Conservation (phyloP, 1,284 basidiomycete genomes). For the Ustilago hordei region DNA sequence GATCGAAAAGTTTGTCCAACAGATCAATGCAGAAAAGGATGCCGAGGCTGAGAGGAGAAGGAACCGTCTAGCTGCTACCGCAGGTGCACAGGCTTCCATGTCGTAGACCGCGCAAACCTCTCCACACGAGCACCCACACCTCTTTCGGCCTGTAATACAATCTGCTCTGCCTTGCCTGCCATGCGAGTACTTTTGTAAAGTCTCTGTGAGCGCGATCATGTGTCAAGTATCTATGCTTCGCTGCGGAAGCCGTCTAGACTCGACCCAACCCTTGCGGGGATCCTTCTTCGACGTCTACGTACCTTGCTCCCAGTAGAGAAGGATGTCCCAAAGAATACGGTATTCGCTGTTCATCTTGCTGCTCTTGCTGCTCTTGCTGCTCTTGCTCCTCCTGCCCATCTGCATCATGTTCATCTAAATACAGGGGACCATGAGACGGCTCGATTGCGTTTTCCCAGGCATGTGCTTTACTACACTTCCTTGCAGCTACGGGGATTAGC, state of each 20-base stretch:
- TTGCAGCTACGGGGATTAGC: slow-evolving; percentile 80
- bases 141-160: neutral
- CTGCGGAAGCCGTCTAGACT: slow-evolving; percentile 39
- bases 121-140: neutral
- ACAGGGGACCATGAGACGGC: slow-evolving; percentile 26
- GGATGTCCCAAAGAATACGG: slow-evolving; percentile 21
- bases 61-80: slow-evolving; percentile 66
- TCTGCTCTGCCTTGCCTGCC: too few relatives aligned
- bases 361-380: slow-evolving; percentile 16
- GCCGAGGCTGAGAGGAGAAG: slow-evolving; percentile 67
- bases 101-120: slow-evolving; percentile 3
- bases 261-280: neutral
- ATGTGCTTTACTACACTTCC: slow-evolving; percentile 12
- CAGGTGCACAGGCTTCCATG: slow-evolving; percentile 65
- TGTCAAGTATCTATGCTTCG: slow-evolving; percentile 21
- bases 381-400: slow-evolving; percentile 31
- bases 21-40: slow-evolving; percentile 67
- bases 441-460: slow-evolving; percentile 15
- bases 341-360: slow-evolving; percentile 15
- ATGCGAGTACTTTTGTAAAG: too few relatives aligned
- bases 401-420: neutral
- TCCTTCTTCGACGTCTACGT: neutral
- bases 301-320: neutral
- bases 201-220: neutral
- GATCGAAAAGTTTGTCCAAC: slow-evolving; percentile 66